Evolutionary conservation across 2,329 filamentous ascomycete species (phyloP).

Genomic region (Allantophomopsis lycopodina): DNA sequence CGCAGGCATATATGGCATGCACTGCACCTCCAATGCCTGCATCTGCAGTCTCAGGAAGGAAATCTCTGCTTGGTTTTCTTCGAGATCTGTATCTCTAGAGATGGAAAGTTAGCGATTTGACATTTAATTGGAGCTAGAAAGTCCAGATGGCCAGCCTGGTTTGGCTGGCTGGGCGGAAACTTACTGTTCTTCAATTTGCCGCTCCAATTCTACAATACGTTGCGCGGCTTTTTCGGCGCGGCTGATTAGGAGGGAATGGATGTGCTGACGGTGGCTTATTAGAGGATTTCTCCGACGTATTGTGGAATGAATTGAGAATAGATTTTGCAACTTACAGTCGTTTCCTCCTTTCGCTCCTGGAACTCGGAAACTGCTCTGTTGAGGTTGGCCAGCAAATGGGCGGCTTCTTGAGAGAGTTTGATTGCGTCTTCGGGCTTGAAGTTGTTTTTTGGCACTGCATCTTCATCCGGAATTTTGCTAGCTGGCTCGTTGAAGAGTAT

Average conservation of each 20-base stretch:
- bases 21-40: conserved; percentile 47
- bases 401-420: conserved; percentile 22
- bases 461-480: background rate
- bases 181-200: conserved; percentile 42
- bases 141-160: no score
- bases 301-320: no score
- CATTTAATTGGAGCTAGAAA: conserved; percentile 4
- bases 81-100: conserved; percentile 37
- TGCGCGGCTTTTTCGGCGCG: conserved; percentile 42
- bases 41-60: conserved; percentile 47
- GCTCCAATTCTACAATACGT: conserved; percentile 45
- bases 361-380: conserved; percentile 34
- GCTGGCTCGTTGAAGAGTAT: background rate
- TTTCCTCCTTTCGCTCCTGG: conserved; percentile 41
- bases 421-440: conserved; percentile 15
- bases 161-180: conserved; percentile 5
- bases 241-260: conserved; percentile 44
- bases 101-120: background rate
- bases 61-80: conserved; percentile 44
- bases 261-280: conserved; percentile 30
- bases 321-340: conserved; percentile 28
- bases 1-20: conserved; percentile 29
- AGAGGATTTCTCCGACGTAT: background rate
- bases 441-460: conserved; percentile 2
- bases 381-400: conserved; percentile 35